These are phyloP conservation scores for Volvox carteri DNA, from an alignment of 163 green algal species.

Conservation along the genomic window DNA sequence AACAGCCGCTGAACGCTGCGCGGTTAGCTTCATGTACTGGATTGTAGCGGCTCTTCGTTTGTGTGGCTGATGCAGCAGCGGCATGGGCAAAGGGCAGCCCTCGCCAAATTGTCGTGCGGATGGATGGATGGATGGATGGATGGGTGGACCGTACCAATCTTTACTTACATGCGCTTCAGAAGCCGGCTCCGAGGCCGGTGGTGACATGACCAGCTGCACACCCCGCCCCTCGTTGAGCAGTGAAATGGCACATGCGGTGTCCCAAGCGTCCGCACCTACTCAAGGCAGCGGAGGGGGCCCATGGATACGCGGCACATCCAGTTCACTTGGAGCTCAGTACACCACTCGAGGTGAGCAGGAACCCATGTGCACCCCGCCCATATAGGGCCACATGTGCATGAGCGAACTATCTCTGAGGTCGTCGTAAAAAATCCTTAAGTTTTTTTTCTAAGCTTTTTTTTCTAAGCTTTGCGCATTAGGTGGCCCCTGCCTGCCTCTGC, in stretches of 20 bases:
- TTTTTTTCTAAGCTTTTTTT: background rate
- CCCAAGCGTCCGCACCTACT: background rate
- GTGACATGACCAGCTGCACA: background rate
- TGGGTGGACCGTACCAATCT: too few relatives aligned
- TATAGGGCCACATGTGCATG: too few relatives aligned
- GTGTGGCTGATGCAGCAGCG: too few relatives aligned
- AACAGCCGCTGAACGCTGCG: too few relatives aligned
- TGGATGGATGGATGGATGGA: too few relatives aligned
- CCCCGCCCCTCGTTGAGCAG: slow-evolving; percentile 15
- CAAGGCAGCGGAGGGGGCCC: too few relatives aligned
- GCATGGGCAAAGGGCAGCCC: too few relatives aligned
- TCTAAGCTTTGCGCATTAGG: background rate
- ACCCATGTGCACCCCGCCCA: too few relatives aligned
- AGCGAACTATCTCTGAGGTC: background rate
- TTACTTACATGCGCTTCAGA: background rate
- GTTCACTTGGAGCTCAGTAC: background rate
- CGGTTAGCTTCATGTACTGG: too few relatives aligned
- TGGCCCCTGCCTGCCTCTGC: background rate
- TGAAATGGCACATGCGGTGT: slow-evolving; percentile 3
- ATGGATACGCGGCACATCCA: background rate
- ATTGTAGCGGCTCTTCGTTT: too few relatives aligned
- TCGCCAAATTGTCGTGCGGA: too few relatives aligned
- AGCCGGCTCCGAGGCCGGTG: background rate
- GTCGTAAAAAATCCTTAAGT: background rate
- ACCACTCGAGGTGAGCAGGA: too few relatives aligned